Evolutionary conservation across 139 green algal species (phyloP), one percentile per base, ranked within the genome.

Genomic region (Picochlorum costavermella): DNA sequence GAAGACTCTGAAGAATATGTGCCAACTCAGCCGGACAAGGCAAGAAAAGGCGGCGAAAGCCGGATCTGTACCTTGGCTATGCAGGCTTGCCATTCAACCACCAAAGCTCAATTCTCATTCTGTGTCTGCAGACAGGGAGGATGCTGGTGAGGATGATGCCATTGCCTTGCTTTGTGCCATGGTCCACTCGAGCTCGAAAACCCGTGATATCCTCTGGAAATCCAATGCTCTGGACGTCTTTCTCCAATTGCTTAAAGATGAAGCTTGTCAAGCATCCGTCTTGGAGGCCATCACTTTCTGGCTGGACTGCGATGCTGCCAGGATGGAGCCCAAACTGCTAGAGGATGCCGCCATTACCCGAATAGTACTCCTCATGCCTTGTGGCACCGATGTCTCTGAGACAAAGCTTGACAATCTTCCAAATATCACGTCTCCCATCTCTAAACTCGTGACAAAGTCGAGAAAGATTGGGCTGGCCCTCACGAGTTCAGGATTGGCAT

Each of bases 1-100:
- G 56, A 62, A 76, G 13, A 80, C 85, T 43, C 70, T 94, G 60
- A 80, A 89, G 74, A 84, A 85, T 70, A 73, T 94, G 37, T 94
- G 85, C 74, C 85, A 88, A 67, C 78, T 87, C 66, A 87, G 86
- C 70, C 78, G 79, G 40, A 62, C 53, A 28, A 67, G 78, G 33
- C 81, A 89, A 50, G 84, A 90, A 65, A 65, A 58, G 6, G 84
- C 86, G 2, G 81, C 85, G 1, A 70, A 67, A 28, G 69, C 71
- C 0, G 78, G 78, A 45, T 70, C 85, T 30, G 76, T 81, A 13
- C 79, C 75, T 4, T 71, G 81, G 68, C 73, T 94, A 17, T 70
- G 64, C 50, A 46, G 14, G 16, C 16, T 53, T 17, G 26, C 55
- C 12, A 14, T 40, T 20, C 30, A 25, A 4, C 64, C 67, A 31